These are phyloP conservation scores for Coemansia reversa DNA, from an alignment of 192 early-diverging fungal species.

Conservation along the genomic window DNA sequence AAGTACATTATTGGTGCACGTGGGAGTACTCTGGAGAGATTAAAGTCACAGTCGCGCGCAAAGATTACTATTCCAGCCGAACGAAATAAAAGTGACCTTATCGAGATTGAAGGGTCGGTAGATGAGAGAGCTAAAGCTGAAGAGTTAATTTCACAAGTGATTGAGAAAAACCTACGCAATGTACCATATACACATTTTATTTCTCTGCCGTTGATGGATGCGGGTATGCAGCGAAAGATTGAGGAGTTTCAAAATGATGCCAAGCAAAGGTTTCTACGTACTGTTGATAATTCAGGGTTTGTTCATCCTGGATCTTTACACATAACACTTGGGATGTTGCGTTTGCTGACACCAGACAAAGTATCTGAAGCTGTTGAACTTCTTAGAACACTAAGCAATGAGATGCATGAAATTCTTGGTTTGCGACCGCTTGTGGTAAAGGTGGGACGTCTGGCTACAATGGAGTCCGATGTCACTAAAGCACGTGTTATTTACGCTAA, in stretches of 20 bases:
- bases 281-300: constrained; percentile 7
- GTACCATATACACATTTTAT: constrained; percentile 47
- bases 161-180: constrained; percentile 14
- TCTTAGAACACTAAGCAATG: constrained; percentile 22
- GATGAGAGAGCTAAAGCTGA: constrained; percentile 14
- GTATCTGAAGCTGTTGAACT: constrained; percentile 17
- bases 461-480: constrained; percentile 23
- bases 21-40: constrained; percentile 1
- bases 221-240: constrained; percentile 29
- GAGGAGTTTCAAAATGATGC: constrained; percentile 18
- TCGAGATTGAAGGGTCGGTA: constrained; percentile 25
- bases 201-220: constrained; percentile 26
- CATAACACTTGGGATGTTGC: constrained; percentile 47
- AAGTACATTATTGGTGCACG: constrained; percentile 13
- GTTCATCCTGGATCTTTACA: constrained; percentile 25
- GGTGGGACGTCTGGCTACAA: constrained; percentile 18
- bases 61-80: constrained; percentile 26
- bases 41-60: constrained; percentile 12
- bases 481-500: constrained; percentile 27
- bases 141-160: constrained; percentile 16
- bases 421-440: constrained; percentile 19
- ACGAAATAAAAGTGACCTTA: constrained; percentile 11
- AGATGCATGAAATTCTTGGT: constrained; percentile 16
- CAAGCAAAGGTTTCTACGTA: neutral
- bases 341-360: constrained; percentile 20